These are phyloP conservation scores for Saccharomyces hybrid DNA, from an alignment of 1,139 yeast genomes.

Conservation along the genomic window DNA sequence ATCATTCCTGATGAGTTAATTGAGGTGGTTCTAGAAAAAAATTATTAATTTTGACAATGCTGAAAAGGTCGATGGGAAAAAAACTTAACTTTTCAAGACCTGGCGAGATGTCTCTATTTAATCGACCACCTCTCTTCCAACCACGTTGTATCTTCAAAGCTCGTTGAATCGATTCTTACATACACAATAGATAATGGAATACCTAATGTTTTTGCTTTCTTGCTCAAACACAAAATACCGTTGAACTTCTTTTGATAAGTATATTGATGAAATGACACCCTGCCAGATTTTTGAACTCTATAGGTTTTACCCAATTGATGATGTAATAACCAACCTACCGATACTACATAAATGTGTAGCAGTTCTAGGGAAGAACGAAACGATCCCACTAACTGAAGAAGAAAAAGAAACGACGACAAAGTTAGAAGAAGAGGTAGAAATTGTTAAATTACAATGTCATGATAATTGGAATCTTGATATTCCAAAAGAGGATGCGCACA, in stretches of 20 bases:
- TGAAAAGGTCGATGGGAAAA: constrained; percentile 20
- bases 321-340: constrained; percentile 6
- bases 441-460: neutral
- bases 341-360: constrained; percentile 11
- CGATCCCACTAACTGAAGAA: constrained; percentile 10
- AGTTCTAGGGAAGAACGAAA: constrained; percentile 11
- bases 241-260: constrained; percentile 9
- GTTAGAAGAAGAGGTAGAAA: neutral
- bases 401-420: constrained; percentile 7
- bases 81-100: constrained; percentile 11
- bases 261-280: constrained; percentile 11
- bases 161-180: neutral
- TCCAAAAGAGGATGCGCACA: neutral
- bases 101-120: constrained; percentile 10
- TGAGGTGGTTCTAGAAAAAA: constrained; percentile 16
- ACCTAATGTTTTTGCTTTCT: neutral
- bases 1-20: constrained; percentile 17
- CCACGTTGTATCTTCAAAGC: neutral
- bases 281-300: constrained; percentile 12
- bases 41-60: constrained; percentile 18
- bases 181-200: neutral
- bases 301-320: constrained; percentile 10
- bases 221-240: constrained; percentile 7
- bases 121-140: neutral
- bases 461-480: neutral